Percentiles rank a stretch among this genome's conserved stretches.
These are phyloP conservation scores for Phytophthora hybrid DNA, from an alignment of 352 stramenopile species.

Conservation along the genomic window DNA sequence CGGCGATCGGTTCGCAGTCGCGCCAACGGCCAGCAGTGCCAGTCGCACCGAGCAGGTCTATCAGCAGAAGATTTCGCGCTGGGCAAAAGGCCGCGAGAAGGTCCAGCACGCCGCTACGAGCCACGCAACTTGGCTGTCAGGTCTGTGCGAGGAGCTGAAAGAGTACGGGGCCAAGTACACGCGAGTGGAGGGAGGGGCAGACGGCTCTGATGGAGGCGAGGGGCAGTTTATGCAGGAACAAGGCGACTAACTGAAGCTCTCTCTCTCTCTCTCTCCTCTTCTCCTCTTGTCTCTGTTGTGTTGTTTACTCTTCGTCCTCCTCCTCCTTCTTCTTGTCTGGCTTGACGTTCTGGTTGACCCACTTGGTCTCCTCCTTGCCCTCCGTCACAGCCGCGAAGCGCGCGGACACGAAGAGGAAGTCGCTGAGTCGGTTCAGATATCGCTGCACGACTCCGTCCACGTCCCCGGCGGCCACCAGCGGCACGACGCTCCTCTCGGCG, in stretches of 20 bases:
- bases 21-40: conserved; percentile 4
- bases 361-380: conserved; percentile 81
- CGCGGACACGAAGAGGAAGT: conserved; percentile 90
- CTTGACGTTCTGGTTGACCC: conserved; percentile 81
- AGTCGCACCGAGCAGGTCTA: conserved; percentile 38
- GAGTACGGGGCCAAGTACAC: conserved; percentile 67
- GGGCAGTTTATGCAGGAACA: conserved; percentile 9
- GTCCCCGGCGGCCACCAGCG: conserved; percentile 70
- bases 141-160: conserved; percentile 69
- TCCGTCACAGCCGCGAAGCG: conserved; percentile 68
- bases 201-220: background rate
- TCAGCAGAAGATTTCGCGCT: conserved; percentile 71
- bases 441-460: conserved; percentile 79
- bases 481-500: conserved; percentile 87
- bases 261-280: too few species aligned
- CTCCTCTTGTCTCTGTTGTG: background rate
- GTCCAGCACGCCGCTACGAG: conserved; percentile 68
- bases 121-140: conserved; percentile 68
- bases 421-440: conserved; percentile 89
- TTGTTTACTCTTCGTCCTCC: conserved; percentile 5
- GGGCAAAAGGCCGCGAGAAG: conserved; percentile 63
- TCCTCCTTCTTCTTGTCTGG: conserved; percentile 27
- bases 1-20: conserved; percentile 16
- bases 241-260: background rate
- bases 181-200: conserved; percentile 11